Conservation (phyloP, 2,329 filamentous ascomycete genomes). For the Apiospora marii region DNA sequence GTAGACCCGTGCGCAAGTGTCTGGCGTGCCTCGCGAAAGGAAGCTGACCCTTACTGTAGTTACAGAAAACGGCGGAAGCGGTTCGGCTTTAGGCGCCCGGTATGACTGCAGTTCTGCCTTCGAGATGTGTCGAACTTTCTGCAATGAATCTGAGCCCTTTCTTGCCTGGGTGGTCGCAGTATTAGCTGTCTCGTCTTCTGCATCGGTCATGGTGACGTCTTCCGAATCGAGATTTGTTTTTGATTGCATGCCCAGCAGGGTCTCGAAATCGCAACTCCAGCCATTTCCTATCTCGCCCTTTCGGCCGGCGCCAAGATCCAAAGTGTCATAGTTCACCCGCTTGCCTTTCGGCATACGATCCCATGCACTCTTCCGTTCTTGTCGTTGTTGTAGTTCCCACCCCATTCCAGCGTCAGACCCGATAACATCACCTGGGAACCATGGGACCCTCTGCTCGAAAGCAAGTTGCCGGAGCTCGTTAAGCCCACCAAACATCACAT, state of each 20-base stretch:
- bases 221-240: conserved; percentile 32
- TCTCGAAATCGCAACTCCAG: conserved; percentile 85
- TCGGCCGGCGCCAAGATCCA: conserved; percentile 76
- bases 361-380: conserved; percentile 70
- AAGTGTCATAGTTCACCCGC: conserved; percentile 74
- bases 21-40: conserved; percentile 73
- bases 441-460: conserved; percentile 80
- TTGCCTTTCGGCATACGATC: conserved; percentile 82
- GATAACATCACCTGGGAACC: conserved; percentile 87
- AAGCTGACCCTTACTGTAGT: conserved; percentile 73
- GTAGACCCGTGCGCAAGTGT: conserved; percentile 82
- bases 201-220: conserved; percentile 26
- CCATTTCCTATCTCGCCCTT: conserved; percentile 86
- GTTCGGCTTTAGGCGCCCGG: conserved; percentile 34
- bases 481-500: conserved; percentile 82
- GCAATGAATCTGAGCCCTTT: conserved; percentile 35
- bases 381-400: conserved; percentile 77
- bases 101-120: conserved; percentile 46
- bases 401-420: conserved; percentile 79
- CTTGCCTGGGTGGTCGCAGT: conserved; percentile 21
- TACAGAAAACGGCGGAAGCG: conserved; percentile 49
- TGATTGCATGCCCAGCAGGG: conserved; percentile 58
- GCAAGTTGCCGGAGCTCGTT: conserved; percentile 80
- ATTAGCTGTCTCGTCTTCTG: conserved; percentile 27
- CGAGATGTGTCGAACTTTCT: conserved; percentile 47